Percentiles rank a stretch among this genome's conserved stretches.
Evolutionary conservation across 495 filamentous ascomycete species (phyloP).

Genomic region (Tricharina praecox): DNA sequence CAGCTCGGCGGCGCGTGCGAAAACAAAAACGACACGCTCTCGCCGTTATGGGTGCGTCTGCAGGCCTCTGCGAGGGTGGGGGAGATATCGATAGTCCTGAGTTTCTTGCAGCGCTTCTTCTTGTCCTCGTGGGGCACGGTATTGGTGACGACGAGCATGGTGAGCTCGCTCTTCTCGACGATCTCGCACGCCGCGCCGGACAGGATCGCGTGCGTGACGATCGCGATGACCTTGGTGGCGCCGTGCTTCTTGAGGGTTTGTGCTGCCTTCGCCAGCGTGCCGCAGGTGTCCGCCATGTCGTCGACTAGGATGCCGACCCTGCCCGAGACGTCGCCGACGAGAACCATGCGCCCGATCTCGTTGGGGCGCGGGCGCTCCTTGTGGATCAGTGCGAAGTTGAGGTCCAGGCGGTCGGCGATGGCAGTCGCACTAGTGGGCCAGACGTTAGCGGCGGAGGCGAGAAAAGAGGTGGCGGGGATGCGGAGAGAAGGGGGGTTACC

Average conservation of each 20-base stretch:
- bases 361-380: conserved; percentile 92
- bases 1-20: too few relatives aligned
- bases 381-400: conserved; percentile 96
- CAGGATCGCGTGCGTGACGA: conserved; percentile 91
- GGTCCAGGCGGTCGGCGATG: conserved; percentile 84
- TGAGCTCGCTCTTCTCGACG: conserved; percentile 65
- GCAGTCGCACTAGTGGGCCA: conserved; percentile 62
- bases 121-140: conserved; percentile 85
- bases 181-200: conserved; percentile 82
- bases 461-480: too few relatives aligned
- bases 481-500: conserved; percentile 37
- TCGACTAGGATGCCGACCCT: conserved; percentile 41
- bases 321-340: conserved; percentile 58
- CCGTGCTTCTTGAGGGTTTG: conserved; percentile 80
- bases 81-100: conserved; percentile 85
- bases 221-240: conserved; percentile 72
- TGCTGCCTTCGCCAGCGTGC: conserved; percentile 83
- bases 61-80: conserved; percentile 58
- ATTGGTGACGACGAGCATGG: conserved; percentile 80
- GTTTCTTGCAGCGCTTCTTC: conserved; percentile 54
- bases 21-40: conserved; percentile 86
- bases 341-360: conserved; percentile 91
- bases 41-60: conserved; percentile 87
- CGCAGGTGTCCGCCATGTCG: conserved; percentile 91
- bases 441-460: neutral